phyloP scores from a whole-genome alignment of 73 alveolate genomes.

The Uronychia binucleata region DNA sequence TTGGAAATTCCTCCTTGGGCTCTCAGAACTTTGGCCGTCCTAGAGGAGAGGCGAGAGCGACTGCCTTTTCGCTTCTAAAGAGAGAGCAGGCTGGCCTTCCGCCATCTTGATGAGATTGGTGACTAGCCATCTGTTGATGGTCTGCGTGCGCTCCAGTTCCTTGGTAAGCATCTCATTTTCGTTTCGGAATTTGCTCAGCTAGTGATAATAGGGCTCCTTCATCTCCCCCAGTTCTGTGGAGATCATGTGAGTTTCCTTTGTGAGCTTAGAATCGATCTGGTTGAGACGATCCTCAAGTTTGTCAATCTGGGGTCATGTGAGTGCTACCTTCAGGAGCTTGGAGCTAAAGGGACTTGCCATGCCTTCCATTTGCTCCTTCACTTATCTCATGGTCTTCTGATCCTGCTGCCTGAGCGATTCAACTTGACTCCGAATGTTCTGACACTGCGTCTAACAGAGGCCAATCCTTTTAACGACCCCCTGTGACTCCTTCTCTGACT shows the following conservation, averaged over 20 bases:
- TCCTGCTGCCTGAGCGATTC: too few species aligned
- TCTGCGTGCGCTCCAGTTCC: not conserved
- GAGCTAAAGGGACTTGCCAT: not conserved
- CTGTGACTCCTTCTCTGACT: too few species aligned
- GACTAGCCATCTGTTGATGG: not conserved
- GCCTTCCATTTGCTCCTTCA: not conserved
- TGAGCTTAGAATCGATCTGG: not conserved
- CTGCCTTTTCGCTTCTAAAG: too few species aligned
- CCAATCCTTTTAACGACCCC: too few species aligned
- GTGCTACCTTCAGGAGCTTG: not conserved
- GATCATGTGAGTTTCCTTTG: not conserved
- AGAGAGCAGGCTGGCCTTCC: too few species aligned
- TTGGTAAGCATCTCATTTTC: not conserved
- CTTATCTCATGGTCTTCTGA: too few species aligned
- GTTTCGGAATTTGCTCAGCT: not conserved
- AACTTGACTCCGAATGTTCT: too few species aligned
- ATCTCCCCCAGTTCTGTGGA: not conserved
- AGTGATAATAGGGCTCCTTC: not conserved
- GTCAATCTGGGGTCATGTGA: not conserved
- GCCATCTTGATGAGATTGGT: too few species aligned
- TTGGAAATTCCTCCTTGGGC: too few species aligned
- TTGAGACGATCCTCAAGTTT: not conserved
- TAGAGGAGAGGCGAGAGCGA: too few species aligned
- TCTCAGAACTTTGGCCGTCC: too few species aligned
- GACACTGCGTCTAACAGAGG: too few species aligned